Evolutionary conservation across 495 filamentous ascomycete genomes (phyloP).

Genomic region (Podospora australis): DNA sequence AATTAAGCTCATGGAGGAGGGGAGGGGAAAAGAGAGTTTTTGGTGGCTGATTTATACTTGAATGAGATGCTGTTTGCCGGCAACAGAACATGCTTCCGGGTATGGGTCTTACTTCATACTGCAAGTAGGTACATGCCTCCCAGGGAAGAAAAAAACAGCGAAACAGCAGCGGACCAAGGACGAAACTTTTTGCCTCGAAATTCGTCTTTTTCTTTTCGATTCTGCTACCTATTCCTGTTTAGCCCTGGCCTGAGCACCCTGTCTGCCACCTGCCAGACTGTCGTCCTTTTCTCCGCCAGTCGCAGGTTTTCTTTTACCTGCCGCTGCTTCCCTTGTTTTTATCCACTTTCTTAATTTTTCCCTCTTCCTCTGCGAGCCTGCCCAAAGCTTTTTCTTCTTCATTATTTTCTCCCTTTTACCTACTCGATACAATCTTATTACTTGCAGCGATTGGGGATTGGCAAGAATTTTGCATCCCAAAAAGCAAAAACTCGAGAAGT

Average conservation of each 20-base stretch:
- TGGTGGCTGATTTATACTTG: too few relatives aligned
- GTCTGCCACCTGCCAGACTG: slow-evolving; percentile 19
- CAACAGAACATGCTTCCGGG: slow-evolving; percentile 1
- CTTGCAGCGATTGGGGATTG: too few relatives aligned
- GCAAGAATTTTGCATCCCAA: too few relatives aligned
- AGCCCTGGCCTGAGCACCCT: not conserved
- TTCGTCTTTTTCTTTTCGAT: not conserved
- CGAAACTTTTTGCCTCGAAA: not conserved
- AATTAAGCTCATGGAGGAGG: too few relatives aligned
- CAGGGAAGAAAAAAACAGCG: too few relatives aligned
- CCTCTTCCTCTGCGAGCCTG: slow-evolving; percentile 10
- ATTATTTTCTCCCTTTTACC: slow-evolving; percentile 6
- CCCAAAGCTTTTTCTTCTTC: slow-evolving; percentile 10
- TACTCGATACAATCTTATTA: too few relatives aligned
- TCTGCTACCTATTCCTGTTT: slow-evolving; percentile 6
- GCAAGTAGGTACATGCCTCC: too few relatives aligned
- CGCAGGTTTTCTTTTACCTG: slow-evolving; percentile 10
- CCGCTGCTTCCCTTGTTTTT: slow-evolving; percentile 17
- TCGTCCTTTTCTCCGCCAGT: not conserved
- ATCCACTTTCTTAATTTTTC: slow-evolving; percentile 21
- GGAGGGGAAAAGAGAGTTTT: too few relatives aligned
- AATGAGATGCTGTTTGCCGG: too few relatives aligned
- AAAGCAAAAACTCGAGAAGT: too few relatives aligned
- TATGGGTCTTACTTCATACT: too few relatives aligned
- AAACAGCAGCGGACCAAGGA: not conserved